phyloP scores from a whole-genome alignment of 768 basidiomycete genomes.

The Lentinula aciculospora region DNA sequence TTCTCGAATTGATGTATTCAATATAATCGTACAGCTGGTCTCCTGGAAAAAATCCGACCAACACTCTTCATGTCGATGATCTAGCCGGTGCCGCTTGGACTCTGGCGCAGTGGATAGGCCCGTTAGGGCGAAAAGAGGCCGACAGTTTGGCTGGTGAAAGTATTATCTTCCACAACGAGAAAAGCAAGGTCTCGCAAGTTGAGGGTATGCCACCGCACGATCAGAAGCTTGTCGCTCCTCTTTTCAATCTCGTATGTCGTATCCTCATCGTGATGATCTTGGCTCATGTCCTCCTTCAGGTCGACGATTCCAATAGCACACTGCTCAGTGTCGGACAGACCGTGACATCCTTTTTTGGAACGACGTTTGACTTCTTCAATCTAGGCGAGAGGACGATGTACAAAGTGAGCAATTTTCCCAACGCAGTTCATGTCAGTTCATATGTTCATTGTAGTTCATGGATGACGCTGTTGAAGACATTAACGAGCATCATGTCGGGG shows the following conservation, averaged over 20 bases:
- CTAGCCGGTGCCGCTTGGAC: constrained; percentile 76
- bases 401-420: constrained; percentile 38
- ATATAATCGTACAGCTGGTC: constrained; percentile 52
- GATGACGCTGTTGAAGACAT: constrained; percentile 77
- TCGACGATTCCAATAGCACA: constrained; percentile 73
- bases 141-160: constrained; percentile 60
- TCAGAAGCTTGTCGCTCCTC: constrained; percentile 57
- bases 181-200: constrained; percentile 58
- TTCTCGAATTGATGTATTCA: neutral
- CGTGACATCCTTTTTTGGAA: constrained; percentile 68
- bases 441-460: constrained; percentile 32
- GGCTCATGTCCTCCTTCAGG: constrained; percentile 30
- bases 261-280: neutral
- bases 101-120: constrained; percentile 69
- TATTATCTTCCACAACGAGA: constrained; percentile 65
- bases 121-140: constrained; percentile 59
- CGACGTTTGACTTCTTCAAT: constrained; percentile 77
- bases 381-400: constrained; percentile 60
- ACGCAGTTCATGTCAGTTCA: neutral
- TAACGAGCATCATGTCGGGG: constrained; percentile 77
- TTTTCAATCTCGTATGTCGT: constrained; percentile 72
- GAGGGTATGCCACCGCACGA: constrained; percentile 54
- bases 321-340: constrained; percentile 59
- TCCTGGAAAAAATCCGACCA: constrained; percentile 67
- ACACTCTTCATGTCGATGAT: constrained; percentile 77